Percentiles rank a stretch among this genome's conserved stretches.
Evolutionary conservation across 352 stramenopile genomes (phyloP).

Genomic region (Phytophthora tentaculata): DNA sequence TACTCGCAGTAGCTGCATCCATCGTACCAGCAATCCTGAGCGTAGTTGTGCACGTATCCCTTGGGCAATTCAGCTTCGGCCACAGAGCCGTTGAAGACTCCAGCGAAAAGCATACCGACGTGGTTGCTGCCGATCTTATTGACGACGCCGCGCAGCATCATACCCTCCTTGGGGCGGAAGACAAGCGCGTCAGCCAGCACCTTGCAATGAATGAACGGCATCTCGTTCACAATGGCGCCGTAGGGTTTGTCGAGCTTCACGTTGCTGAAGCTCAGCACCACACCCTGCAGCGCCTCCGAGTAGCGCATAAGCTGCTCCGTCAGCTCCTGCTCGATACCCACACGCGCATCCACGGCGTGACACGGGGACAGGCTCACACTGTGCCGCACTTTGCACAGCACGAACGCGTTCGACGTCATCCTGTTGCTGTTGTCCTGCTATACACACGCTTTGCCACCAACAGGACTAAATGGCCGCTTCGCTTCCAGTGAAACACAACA

Average conservation of each 20-base stretch:
- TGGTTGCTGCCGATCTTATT: conserved; percentile 91
- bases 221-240: conserved; percentile 84
- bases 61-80: conserved; percentile 73
- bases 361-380: conserved; percentile 78
- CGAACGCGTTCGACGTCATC: conserved; percentile 50
- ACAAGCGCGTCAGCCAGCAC: conserved; percentile 74
- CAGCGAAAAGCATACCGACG: conserved; percentile 82
- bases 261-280: conserved; percentile 78
- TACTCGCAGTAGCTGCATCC: not conserved
- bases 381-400: conserved; percentile 72
- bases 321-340: conserved; percentile 81
- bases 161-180: conserved; percentile 72
- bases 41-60: conserved; percentile 84
- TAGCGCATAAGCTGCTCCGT: conserved; percentile 81
- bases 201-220: conserved; percentile 86
- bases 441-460: conserved; percentile 13
- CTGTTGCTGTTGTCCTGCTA: conserved; percentile 15
- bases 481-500: conserved; percentile 40
- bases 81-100: conserved; percentile 87
- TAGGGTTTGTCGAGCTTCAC: conserved; percentile 61
- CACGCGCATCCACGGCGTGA: conserved; percentile 65
- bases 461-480: conserved; percentile 21
- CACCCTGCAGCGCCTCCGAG: conserved; percentile 72
- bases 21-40: conserved; percentile 75
- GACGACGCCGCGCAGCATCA: conserved; percentile 65